These are phyloP conservation scores for Chlorociboria aeruginascens DNA, from an alignment of 495 filamentous ascomycete species.

Conservation along the genomic window DNA sequence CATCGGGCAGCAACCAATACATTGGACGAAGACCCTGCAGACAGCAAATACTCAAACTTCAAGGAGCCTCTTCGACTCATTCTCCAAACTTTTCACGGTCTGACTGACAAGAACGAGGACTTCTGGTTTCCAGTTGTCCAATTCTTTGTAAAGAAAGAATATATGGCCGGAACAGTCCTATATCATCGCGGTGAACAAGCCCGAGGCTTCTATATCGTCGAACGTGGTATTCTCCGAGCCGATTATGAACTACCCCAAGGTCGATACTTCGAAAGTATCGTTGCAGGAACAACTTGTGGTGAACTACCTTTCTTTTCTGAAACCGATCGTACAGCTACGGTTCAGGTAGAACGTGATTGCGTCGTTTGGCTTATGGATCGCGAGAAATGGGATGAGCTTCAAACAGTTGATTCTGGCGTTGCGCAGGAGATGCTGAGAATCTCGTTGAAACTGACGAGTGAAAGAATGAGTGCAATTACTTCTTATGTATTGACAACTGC, in stretches of 20 bases:
- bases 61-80: slow-evolving; percentile 83
- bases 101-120: slow-evolving; percentile 75
- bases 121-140: slow-evolving; percentile 76
- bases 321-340: slow-evolving; percentile 75
- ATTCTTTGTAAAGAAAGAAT: slow-evolving; percentile 59
- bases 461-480: slow-evolving; percentile 85
- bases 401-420: slow-evolving; percentile 57
- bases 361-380: slow-evolving; percentile 70
- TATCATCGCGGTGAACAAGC: slow-evolving; percentile 61
- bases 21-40: slow-evolving; percentile 33
- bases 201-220: slow-evolving; percentile 81
- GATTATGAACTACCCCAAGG: slow-evolving; percentile 89
- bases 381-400: slow-evolving; percentile 57
- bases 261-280: slow-evolving; percentile 77
- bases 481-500: slow-evolving; percentile 37
- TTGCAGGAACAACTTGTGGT: slow-evolving; percentile 89
- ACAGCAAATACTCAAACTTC: slow-evolving; percentile 64
- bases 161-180: slow-evolving; percentile 54
- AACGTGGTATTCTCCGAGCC: slow-evolving; percentile 75
- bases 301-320: slow-evolving; percentile 93
- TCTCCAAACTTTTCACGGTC: slow-evolving; percentile 80
- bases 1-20: slow-evolving; percentile 67
- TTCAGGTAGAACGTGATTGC: slow-evolving; percentile 67
- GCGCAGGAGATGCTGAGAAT: slow-evolving; percentile 76
- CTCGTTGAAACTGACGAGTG: slow-evolving; percentile 74